Base-by-base conservation (phyloP, 352 stramenopile species). In the Globisporangium cystogenes region DNA sequence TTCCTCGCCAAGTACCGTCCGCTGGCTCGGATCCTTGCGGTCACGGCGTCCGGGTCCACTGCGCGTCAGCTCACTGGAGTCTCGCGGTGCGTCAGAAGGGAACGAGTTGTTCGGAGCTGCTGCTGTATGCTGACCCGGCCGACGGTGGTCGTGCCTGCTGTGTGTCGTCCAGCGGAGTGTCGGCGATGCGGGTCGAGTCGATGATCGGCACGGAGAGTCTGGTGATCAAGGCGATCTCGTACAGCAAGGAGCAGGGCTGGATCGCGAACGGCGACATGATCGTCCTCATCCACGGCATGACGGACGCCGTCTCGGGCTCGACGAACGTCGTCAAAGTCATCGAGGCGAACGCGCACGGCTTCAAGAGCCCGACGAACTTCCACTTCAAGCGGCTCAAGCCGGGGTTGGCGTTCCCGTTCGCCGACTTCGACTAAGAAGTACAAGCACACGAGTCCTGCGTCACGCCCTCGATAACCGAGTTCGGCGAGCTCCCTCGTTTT, bases 1-100 rank as follows among this genome's bases (percentile, higher is more conserved):
- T 75, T 98, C 50, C 78, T 99, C 16, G 95, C 96, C 46, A 99
- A 99, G 64, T 99, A 99, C 76, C 77, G 93, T 15, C 93, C 93
- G 14, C 45, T 65, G 42, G 76, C 90, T 24, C 87, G 74, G 37
- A 93, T 98, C 40, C 66, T 98, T 23, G 92, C 91, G 14, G 75
- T 98, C 43, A 98, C 93, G 8, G 81, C 88, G 14, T 88, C 74
- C 1, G 66, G 57, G 0, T 76, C 72, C 24, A 84, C 80, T 11
- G 80, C 85, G 4, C 73, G 76, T 1, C 85, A 95, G 48, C 70
- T 95, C 27, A 72, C 73, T 16, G 84, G 84, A 0, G 77, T 95
- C 2, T 95, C 85, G 23, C 71, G 85, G 84, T 95, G 62, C 39
- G 67, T 55, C 12, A 3, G 21, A 31, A 3, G 10, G 7, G 12